phyloP scores from a whole-genome alignment of 352 stramenopile species.

The Phytophthora hibernalis region DNA sequence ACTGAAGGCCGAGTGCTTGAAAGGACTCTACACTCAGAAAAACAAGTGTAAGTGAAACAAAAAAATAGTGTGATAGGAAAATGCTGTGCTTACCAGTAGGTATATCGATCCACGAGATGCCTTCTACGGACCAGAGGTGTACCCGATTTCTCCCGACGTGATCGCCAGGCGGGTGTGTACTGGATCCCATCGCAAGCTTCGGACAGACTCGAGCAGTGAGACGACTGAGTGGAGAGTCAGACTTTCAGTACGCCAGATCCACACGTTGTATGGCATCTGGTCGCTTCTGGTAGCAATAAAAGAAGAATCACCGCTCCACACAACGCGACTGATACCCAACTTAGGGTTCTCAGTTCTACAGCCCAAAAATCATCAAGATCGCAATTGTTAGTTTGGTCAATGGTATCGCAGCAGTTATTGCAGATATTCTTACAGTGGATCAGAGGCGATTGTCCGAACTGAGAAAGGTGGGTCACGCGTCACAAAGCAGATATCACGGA shows the following conservation, averaged over 20 bases:
- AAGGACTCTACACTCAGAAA: conserved; percentile 55
- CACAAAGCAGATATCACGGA: conserved; percentile 73
- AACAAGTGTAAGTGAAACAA: not conserved
- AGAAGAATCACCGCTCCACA: conserved; percentile 74
- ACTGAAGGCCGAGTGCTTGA: conserved; percentile 72
- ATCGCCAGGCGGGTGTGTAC: conserved; percentile 58
- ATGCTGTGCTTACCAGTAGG: conserved; percentile 47
- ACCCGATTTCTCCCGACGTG: conserved; percentile 65
- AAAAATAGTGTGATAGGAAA: conserved; percentile 1
- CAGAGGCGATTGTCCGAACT: conserved; percentile 63
- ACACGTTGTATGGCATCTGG: conserved; percentile 86
- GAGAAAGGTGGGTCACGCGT: conserved; percentile 75
- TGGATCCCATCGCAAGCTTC: conserved; percentile 73
- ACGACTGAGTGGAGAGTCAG: conserved; percentile 74
- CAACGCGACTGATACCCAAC: conserved; percentile 69
- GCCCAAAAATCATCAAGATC: not conserved
- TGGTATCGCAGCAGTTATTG: not conserved
- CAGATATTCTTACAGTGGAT: conserved; percentile 64
- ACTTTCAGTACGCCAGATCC: conserved; percentile 83
- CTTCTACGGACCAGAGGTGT: conserved; percentile 70
- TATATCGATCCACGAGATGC: conserved; percentile 80
- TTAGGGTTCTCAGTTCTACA: conserved; percentile 73
- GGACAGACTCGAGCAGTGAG: conserved; percentile 68
- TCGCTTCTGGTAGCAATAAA: conserved; percentile 84
- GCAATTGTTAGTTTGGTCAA: conserved; percentile 3